These are phyloP conservation scores for Trichophyton mentagrophytes DNA, from an alignment of 2,329 filamentous ascomycete species.

Conservation along the genomic window DNA sequence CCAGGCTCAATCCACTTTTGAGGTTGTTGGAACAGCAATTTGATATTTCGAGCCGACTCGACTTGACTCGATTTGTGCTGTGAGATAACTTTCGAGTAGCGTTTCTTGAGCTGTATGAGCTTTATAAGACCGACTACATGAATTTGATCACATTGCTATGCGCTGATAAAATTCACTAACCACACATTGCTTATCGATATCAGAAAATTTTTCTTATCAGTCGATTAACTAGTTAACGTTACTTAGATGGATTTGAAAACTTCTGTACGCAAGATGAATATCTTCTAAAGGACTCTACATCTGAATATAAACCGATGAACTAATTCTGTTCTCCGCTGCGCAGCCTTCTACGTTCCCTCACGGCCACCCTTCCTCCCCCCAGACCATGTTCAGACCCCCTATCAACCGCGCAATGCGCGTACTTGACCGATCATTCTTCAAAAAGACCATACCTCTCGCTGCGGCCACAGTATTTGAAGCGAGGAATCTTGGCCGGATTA, in stretches of 20 bases:
- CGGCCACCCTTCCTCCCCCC: neutral
- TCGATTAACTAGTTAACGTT: neutral
- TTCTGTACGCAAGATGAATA: neutral
- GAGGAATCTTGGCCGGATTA: conserved; percentile 59
- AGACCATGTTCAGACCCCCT: conserved; percentile 60
- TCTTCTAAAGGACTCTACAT: neutral
- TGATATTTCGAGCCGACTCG: neutral
- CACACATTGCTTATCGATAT: neutral
- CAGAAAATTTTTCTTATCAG: neutral
- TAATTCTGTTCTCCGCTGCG: neutral
- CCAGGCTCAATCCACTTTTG: too few species aligned
- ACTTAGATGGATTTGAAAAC: conserved; percentile 2
- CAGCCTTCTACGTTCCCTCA: neutral
- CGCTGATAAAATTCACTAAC: neutral
- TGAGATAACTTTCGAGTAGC: neutral
- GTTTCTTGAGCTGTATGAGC: neutral
- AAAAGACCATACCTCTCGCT: conserved; percentile 59
- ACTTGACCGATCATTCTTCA: conserved; percentile 75
- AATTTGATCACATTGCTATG: neutral
- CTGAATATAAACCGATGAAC: neutral
- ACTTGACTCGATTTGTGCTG: neutral
- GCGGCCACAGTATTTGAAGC: conserved; percentile 66
- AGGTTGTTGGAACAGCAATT: neutral
- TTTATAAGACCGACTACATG: neutral
- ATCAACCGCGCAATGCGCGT: conserved; percentile 65